Base-by-base conservation (phyloP, 495 filamentous ascomycete genomes). In the Penicillium maclennaniae region DNA sequence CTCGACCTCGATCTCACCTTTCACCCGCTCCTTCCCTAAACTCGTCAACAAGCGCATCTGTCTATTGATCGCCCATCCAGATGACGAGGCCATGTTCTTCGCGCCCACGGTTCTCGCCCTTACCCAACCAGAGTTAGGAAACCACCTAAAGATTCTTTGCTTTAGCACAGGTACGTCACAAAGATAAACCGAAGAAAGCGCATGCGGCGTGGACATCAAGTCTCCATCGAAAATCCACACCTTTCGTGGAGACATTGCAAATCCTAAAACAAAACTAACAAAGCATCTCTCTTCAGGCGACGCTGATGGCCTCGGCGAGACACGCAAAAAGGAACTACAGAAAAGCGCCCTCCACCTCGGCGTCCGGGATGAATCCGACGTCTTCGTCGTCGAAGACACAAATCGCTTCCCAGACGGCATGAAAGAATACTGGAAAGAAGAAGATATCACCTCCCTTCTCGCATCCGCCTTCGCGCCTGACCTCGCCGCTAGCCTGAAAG, bases 11-110 rank as follows among this genome's bases (percentile, higher is more conserved):
- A 79, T 56, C 47, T 93, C 58, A 74, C 88, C 50, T 55, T 91
- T 62, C 73, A 85, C 69, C 58, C 83, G 69, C 8, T 78, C 81
- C 25, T 87, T 91, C 60, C 89, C 89, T 0, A 81, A 69, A 47
- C 76, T 95, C 51, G 74, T 75, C 52, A 85, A 87, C 73, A 91
- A 95, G 74, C 79, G 87, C 55, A 89, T 96, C 55, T 87, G 87
- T 62, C 79, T 98, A 25, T 76, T 98, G 36, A 97, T 98, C 67
- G 93, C 93, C 4, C 93, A 98, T 70, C 93, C 93, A 0, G 93
- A 98, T 69, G 93, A 98, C 56, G 93, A 98, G 75, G 95, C 93
- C 59, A 98, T 98, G 93, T 98, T 98, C 77, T 98, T 98, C 71
- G 83, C 92, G 53, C 93, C 93, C 0, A 87, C 90, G 0, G 79